phyloP scores from a whole-genome alignment of 1,139 yeast species.

The Pichia sp. region DNA sequence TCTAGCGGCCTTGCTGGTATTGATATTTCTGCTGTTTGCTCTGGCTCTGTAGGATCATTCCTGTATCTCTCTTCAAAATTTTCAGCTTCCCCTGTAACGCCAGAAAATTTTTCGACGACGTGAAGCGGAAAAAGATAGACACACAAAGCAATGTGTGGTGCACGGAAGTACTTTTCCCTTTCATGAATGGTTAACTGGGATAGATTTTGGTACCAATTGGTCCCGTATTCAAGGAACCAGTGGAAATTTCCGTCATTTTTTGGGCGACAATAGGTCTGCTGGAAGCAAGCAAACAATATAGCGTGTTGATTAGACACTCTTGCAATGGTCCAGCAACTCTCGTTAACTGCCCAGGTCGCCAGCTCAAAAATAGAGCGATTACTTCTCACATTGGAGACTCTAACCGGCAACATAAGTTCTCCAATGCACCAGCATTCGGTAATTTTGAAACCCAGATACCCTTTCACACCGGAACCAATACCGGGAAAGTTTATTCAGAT shows the following conservation, averaged over 20 bases:
- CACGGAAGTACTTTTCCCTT: background rate
- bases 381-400: constrained; percentile 27
- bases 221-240: too few species aligned
- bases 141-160: background rate
- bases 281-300: background rate
- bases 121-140: background rate
- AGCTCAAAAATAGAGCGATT: constrained; percentile 20
- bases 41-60: background rate
- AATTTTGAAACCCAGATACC: constrained; percentile 31
- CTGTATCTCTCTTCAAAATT: background rate
- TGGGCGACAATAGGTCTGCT: too few species aligned
- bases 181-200: too few species aligned
- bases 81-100: background rate
- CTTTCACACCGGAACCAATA: constrained; percentile 30
- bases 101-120: background rate
- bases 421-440: constrained; percentile 29
- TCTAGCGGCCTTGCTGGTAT: background rate
- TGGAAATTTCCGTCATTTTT: too few species aligned
- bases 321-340: constrained; percentile 35
- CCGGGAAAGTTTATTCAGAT: constrained; percentile 32
- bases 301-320: too few species aligned
- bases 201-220: too few species aligned
- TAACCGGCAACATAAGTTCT: constrained; percentile 31
- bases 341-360: constrained; percentile 27
- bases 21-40: background rate